phyloP scores from a whole-genome alignment of 768 basidiomycete genomes.

The Hygrophorus pudorinus region DNA sequence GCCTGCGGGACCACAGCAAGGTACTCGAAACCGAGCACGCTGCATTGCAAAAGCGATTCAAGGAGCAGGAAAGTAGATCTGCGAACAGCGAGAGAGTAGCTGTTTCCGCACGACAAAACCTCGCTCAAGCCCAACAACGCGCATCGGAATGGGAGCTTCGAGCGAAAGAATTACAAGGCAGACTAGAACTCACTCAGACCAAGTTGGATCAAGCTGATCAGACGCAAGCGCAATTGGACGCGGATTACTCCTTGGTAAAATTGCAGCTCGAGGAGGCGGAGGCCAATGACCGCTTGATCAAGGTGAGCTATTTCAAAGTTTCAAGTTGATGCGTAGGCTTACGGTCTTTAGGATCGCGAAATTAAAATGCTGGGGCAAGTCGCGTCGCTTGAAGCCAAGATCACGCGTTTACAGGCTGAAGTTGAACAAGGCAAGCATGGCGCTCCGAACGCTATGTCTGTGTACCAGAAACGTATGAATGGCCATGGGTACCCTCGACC shows the following conservation, averaged over 20 bases:
- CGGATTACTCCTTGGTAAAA: constrained; percentile 57
- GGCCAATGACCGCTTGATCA: constrained; percentile 53
- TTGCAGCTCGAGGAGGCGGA: constrained; percentile 71
- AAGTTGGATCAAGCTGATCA: constrained; percentile 63
- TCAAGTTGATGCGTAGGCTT: constrained; percentile 4
- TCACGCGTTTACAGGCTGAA: constrained; percentile 48
- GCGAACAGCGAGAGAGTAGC: constrained; percentile 53
- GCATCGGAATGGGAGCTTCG: constrained; percentile 76
- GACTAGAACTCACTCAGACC: constrained; percentile 48
- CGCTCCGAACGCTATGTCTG: constrained; percentile 18
- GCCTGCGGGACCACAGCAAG: constrained; percentile 51
- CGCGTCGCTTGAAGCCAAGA: constrained; percentile 47
- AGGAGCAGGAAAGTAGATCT: constrained; percentile 58
- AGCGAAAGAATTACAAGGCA: constrained; percentile 58
- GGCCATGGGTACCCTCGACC: constrained; percentile 48
- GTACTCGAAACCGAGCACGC: constrained; percentile 59
- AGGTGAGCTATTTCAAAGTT: constrained; percentile 33
- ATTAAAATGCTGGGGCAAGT: constrained; percentile 60
- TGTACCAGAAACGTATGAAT: constrained; percentile 33
- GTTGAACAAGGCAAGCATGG: constrained; percentile 37
- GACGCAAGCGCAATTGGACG: constrained; percentile 52
- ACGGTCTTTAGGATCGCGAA: constrained; percentile 51
- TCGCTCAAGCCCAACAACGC: constrained; percentile 67
- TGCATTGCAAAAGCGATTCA: constrained; percentile 59
- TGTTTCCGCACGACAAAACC: constrained; percentile 46